phyloP scores from a whole-genome alignment of 1,284 basidiomycete species.

The Ganoderma lingzhi region DNA sequence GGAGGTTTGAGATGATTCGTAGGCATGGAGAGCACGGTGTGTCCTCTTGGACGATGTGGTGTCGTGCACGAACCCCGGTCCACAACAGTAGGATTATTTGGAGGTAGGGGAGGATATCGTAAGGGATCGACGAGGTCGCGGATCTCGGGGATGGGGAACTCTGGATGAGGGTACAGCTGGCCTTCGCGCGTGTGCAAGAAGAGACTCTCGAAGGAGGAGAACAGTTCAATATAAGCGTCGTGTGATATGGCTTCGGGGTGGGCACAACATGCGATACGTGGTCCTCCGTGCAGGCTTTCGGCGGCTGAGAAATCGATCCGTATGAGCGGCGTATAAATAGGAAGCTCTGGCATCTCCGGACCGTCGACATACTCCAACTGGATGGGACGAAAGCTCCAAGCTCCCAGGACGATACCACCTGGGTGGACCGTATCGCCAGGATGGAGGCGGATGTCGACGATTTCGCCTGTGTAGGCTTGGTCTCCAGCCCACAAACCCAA shows the following conservation, averaged over 20 bases:
- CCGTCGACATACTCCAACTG: constrained; percentile 29
- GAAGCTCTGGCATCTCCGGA: constrained; percentile 28
- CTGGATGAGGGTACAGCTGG: constrained; percentile 24
- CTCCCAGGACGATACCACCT: constrained; percentile 33
- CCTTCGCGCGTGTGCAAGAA: constrained; percentile 31
- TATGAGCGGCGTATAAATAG: constrained; percentile 21
- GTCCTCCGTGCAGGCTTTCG: constrained; percentile 3
- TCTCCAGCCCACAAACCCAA: constrained; percentile 39
- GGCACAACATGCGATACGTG: constrained; percentile 21
- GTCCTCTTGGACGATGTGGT: constrained; percentile 22
- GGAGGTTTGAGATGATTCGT: constrained; percentile 22
- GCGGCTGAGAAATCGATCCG: constrained; percentile 26
- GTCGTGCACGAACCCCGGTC: constrained; percentile 18
- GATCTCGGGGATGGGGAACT: constrained; percentile 23
- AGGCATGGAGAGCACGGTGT: constrained; percentile 26
- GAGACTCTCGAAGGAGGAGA: constrained; percentile 25
- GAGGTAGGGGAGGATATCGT: constrained; percentile 22
- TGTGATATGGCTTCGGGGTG: constrained; percentile 11
- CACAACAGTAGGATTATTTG: not conserved
- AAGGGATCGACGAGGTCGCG: constrained; percentile 23
- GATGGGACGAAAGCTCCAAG: constrained; percentile 33
- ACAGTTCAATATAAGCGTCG: constrained; percentile 14
- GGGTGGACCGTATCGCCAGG: constrained; percentile 8
- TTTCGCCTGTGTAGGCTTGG: constrained; percentile 33
- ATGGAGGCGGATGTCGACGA: constrained; percentile 32